Conservation (phyloP, 371 early-diverging fungal genomes). For the Dinochytrium kinnereticum region DNA sequence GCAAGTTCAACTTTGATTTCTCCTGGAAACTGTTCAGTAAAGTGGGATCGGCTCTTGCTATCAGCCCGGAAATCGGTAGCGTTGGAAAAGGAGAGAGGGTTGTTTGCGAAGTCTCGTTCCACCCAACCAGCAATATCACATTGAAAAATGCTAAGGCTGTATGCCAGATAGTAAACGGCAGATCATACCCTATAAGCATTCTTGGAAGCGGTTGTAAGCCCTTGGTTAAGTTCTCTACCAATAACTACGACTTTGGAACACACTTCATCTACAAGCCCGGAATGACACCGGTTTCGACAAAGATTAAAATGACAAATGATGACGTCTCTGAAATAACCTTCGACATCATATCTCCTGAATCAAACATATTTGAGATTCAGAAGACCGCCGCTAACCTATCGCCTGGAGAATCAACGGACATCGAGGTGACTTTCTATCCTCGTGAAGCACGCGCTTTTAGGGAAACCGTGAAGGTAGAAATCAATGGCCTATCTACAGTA, state of each 20-base stretch:
- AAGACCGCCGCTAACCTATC: conserved; percentile 36
- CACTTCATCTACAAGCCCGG: conserved; percentile 51
- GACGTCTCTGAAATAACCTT: conserved; percentile 52
- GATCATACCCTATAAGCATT: conserved; percentile 44
- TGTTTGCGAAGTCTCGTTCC: conserved; percentile 51
- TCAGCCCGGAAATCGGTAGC: conserved; percentile 57
- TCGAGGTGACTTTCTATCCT: conserved; percentile 52
- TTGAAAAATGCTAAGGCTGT: conserved; percentile 45
- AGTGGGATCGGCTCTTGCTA: conserved; percentile 30
- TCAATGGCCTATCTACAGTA: conserved; percentile 54
- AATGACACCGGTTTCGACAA: conserved; percentile 36
- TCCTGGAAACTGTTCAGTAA: conserved; percentile 48
- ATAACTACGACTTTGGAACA: conserved; percentile 53
- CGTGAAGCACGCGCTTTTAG: conserved; percentile 42
- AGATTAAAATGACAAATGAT: conserved; percentile 53
- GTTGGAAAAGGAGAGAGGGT: conserved; percentile 52
- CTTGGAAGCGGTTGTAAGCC: conserved; percentile 49
- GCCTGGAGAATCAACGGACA: conserved; percentile 47
- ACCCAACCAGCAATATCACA: conserved; percentile 33
- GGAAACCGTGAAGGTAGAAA: conserved; percentile 51
- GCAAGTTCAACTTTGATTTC: conserved; percentile 60
- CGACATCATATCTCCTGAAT: conserved; percentile 41
- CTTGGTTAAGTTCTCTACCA: conserved; percentile 42
- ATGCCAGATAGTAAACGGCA: conserved; percentile 58
- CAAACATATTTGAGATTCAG: conserved; percentile 43